A percentile compares a stretch with the other conserved stretches of the same genome.
Conservation (phyloP, 352 stramenopile species). For the Pythium pectinolyticum region DNA sequence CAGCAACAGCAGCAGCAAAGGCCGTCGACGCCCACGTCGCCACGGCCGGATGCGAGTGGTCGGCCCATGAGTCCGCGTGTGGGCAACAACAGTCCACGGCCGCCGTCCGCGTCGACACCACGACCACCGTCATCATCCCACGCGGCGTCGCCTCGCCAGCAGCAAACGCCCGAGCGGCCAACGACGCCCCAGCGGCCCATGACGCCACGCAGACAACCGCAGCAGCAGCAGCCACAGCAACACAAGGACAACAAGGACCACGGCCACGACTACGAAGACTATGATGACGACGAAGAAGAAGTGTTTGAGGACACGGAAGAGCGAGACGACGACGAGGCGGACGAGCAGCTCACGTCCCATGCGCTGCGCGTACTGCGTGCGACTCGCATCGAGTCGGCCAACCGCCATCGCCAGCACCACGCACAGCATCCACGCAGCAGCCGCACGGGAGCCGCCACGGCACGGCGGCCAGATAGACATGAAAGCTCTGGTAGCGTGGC, state of each 20-base stretch:
- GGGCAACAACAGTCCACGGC: constrained; percentile 1
- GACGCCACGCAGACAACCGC: background rate
- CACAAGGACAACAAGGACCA: background rate
- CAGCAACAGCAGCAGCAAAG: constrained; percentile 2
- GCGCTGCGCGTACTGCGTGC: constrained; percentile 11
- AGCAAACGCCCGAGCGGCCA: background rate
- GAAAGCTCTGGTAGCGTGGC: constrained; percentile 1
- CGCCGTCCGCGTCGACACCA: background rate
- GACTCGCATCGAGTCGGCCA: background rate
- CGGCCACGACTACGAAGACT: background rate
- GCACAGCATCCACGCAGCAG: background rate
- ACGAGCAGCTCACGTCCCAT: constrained; percentile 6
- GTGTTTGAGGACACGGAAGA: constrained; percentile 14
- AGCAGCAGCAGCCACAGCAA: background rate
- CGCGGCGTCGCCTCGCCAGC: background rate
- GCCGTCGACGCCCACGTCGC: constrained; percentile 17
- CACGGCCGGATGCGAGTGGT: constrained; percentile 1
- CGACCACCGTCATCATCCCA: background rate
- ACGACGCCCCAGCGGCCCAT: background rate
- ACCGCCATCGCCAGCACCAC: constrained; percentile 5
- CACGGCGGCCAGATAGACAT: background rate
- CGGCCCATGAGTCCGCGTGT: constrained; percentile 19
- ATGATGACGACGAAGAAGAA: background rate
- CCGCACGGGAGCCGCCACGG: background rate
- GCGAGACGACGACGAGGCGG: constrained; percentile 13